Base-by-base conservation (phyloP, 2,329 filamentous ascomycete species). In the Cladosporium austrohemisphaericum region DNA sequence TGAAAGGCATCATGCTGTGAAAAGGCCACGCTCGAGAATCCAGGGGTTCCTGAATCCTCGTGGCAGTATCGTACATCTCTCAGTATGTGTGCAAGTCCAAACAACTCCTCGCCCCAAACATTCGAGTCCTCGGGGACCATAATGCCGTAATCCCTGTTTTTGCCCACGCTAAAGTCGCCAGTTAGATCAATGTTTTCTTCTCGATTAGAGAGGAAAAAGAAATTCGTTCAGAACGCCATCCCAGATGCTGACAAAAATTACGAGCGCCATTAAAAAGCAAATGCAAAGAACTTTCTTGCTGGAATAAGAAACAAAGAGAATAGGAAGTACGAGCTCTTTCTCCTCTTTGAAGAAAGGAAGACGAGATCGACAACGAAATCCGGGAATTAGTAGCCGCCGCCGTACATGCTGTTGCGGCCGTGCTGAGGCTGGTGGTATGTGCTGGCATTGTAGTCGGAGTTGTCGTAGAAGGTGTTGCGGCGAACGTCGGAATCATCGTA, bases 231-330 rank as follows among this genome's bases (percentile, higher is more conserved):
- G 23, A 41, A 41, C 26, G 38, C 38, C 38, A 14, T 14, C 2
- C 38, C 38, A 20, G n/a, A 41, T 41, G 38, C 38, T 29, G 75
- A 92, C 92, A 44, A 94, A 94, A 63, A 78, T 86, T 76, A 95
- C 96, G 87, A 93, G 93, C 0, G 81, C 86, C 41, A 91, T 89
- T 78, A 88, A 86, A 37, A 18, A 46, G n/a, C n/a, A 9, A 14
- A 46, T 36, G 32, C 22, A 23, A 31, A 38, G 18, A 16, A 14
- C 19, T 37, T 47, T 47, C 44, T 22, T 38, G 16, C 23, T 13
- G 26, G 7, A 38, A 28, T 33, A 38, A 38, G 38, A 47, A 36
- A 11, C 77, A 97, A 49, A 98, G 92, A 90, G 79, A n/a, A 22
- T 16, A 23, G 38, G 33, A 38, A 38, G 11, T 29, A 31, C 35